These are phyloP conservation scores for Peniophora sp. DNA, from an alignment of 1,284 basidiomycete species.

Conservation along the genomic window DNA sequence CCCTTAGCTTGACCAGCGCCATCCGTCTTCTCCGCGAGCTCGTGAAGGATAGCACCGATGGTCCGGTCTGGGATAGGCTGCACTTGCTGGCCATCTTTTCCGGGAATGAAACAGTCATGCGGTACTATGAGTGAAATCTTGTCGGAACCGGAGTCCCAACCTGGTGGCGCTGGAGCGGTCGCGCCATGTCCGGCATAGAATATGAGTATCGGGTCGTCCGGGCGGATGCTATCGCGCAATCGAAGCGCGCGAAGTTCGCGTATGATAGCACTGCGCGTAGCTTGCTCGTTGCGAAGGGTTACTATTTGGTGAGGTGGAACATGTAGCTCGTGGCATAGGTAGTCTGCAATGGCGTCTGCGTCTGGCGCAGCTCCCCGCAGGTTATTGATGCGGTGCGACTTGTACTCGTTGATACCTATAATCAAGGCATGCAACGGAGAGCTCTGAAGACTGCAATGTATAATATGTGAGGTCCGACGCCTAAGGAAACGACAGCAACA, in stretches of 20 bases:
- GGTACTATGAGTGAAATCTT: background rate
- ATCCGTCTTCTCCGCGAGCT: too few relatives aligned
- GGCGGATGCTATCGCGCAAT: background rate
- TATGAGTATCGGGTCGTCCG: constrained; percentile 5
- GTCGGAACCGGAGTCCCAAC: background rate
- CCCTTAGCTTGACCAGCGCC: constrained; percentile 14
- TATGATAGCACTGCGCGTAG: constrained; percentile 1
- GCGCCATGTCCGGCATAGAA: constrained; percentile 7
- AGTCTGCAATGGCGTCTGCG: constrained; percentile 2
- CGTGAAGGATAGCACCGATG: too few relatives aligned
- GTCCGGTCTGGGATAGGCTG: too few relatives aligned
- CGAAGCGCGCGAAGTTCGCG: background rate
- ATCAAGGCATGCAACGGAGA: constrained; percentile 2
- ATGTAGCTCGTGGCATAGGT: background rate
- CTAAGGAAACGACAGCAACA: too few relatives aligned
- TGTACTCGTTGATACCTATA: constrained; percentile 7
- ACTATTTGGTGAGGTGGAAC: constrained; percentile 3
- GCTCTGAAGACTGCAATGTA: too few relatives aligned
- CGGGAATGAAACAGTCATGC: too few relatives aligned
- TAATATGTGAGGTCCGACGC: too few relatives aligned
- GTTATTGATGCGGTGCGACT: background rate
- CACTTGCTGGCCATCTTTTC: too few relatives aligned
- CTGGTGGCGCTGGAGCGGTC: background rate
- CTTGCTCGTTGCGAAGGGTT: constrained; percentile 3
- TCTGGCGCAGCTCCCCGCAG: constrained; percentile 3